Percentiles rank a stretch among this genome's conserved stretches.
phyloP scores from a whole-genome alignment of 2,329 filamentous ascomycete species.

The Colletotrichum tropicale region DNA sequence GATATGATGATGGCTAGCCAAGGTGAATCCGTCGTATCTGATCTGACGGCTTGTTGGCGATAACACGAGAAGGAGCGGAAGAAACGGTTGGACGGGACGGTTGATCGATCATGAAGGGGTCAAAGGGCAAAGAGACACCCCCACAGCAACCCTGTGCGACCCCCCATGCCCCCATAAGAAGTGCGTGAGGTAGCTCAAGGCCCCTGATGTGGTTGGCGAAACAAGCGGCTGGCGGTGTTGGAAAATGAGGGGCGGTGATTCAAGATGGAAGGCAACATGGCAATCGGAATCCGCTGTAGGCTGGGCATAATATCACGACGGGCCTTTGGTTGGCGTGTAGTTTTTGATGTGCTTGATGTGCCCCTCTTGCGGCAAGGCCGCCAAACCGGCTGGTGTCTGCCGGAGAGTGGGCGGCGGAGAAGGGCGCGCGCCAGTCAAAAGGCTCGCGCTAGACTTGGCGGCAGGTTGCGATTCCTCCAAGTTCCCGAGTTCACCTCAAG shows the following conservation, averaged over 20 bases:
- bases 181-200: neutral
- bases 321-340: neutral
- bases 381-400: conserved; percentile 19
- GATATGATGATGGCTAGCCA: neutral
- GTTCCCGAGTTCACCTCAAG: neutral
- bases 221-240: neutral
- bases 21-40: neutral
- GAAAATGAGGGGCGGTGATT: neutral
- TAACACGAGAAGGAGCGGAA: neutral
- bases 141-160: neutral
- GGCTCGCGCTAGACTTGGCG: neutral
- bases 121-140: neutral
- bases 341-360: neutral
- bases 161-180: neutral
- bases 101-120: neutral
- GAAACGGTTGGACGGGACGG: neutral
- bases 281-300: conserved; percentile 7
- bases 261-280: neutral
- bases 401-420: conserved; percentile 11
- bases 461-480: neutral
- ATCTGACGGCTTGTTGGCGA: neutral
- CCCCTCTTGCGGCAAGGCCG: neutral
- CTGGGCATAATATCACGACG: neutral
- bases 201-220: neutral
- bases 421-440: conserved; percentile 4